Evolutionary conservation across 352 stramenopile genomes (phyloP), one percentile per base, ranked within the genome.

Genomic region (Phytophthora pluvialis): DNA sequence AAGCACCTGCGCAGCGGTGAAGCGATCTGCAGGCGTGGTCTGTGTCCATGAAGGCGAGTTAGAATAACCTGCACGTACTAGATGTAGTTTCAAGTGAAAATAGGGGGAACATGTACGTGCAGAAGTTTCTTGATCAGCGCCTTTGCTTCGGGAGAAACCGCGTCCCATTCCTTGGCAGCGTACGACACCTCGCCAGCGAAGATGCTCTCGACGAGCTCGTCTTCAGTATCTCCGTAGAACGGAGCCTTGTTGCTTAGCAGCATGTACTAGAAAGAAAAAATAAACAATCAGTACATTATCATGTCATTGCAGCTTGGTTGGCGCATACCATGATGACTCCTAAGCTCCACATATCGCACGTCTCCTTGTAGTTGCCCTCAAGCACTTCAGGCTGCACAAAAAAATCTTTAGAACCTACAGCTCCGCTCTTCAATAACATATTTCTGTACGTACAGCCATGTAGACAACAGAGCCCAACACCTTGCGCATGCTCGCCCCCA

Each of bases 301-400:
- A 18, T 2, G 36, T 21, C 3, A 7, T 26, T 26, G 13, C 39
- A 45, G 39, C 26, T n/a, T 10, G 29, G 13, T 11, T 31, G 25
- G 28, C 28, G 28, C 60, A 15, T 62, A 90, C 83, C 85, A 93
- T 94, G 57, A 93, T 89, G 16, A 94, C 78, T 9, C 86, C 86
- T 6, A 94, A 78, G 60, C 86, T 94, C 83, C 86, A 94, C 26
- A 93, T 75, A 77, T 94, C 86, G 38, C 86, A 94, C 4, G 78
- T 60, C 18, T 90, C 75, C 39, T 72, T 90, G 66, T 92, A 92
- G 60, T 90, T 83, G 9, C 83, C 83, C 46, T 92, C 77, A 2
- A 90, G 72, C 1, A 90, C 80, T 52, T 90, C 78, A 16, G 79
- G 81, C 82, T 91, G 15, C 9, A 39, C 56, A 28, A 46, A 16